phyloP scores from a whole-genome alignment of 495 filamentous ascomycete species.

The Neurospora sp. region DNA sequence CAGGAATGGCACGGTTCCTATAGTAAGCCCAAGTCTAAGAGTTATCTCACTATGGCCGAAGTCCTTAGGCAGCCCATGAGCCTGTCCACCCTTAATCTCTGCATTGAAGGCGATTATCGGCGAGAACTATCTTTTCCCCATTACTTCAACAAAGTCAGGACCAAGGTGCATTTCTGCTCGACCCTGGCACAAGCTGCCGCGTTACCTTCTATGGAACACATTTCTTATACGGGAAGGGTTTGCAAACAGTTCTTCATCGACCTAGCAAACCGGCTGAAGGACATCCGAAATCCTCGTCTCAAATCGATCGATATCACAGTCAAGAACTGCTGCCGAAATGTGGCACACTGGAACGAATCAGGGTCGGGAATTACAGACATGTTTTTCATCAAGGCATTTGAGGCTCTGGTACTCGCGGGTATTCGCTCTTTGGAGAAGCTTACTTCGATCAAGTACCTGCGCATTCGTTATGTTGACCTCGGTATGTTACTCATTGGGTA shows the following conservation, averaged over 20 bases:
- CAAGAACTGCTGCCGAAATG: constrained; percentile 56
- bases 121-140: constrained; percentile 44
- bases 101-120: constrained; percentile 55
- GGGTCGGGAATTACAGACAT: constrained; percentile 57
- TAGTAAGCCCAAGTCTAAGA: constrained; percentile 57
- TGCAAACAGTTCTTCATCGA: constrained; percentile 50
- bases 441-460: constrained; percentile 43
- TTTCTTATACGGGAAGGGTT: constrained; percentile 57
- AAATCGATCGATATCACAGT: constrained; percentile 58
- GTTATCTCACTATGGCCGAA: constrained; percentile 52
- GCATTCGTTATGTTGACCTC: constrained; percentile 64
- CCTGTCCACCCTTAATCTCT: constrained; percentile 53
- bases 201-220: constrained; percentile 47
- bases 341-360: constrained; percentile 42
- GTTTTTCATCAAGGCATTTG: constrained; percentile 57
- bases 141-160: constrained; percentile 44
- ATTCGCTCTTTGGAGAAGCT: constrained; percentile 47
- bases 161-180: constrained; percentile 47
- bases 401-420: constrained; percentile 49
- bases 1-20: constrained; percentile 65
- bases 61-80: constrained; percentile 42
- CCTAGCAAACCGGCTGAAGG: constrained; percentile 28
- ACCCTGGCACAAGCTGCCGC: constrained; percentile 42
- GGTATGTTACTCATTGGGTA: constrained; percentile 30
- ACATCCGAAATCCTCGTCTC: constrained; percentile 37